Percentiles rank a stretch among this genome's conserved stretches.
Conservation (phyloP, 148 eudicot genomes). For the Vaccinium macrocarpon region DNA sequence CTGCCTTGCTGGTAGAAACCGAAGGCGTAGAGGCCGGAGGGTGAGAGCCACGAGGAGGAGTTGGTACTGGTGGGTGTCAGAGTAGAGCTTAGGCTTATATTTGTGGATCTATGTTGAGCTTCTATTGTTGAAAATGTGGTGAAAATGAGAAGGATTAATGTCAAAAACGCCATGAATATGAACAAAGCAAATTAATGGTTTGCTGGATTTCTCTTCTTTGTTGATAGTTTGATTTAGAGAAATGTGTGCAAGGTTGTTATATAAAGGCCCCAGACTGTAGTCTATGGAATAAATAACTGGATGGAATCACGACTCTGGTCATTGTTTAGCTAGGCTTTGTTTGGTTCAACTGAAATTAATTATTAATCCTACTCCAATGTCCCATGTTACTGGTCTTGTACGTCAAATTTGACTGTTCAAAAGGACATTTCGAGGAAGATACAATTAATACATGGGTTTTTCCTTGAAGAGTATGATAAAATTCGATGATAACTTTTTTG, state of each 20-base stretch:
- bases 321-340: no score
- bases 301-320: no score
- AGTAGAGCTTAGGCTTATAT: slow-evolving; percentile 11
- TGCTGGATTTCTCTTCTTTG: background rate
- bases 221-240: no score
- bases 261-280: background rate
- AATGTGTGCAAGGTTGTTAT: background rate
- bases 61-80: slow-evolving; percentile 6
- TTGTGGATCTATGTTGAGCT: background rate
- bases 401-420: no score
- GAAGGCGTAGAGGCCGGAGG: slow-evolving; percentile 30
- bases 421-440: no score
- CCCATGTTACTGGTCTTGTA: no score
- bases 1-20: slow-evolving; percentile 27
- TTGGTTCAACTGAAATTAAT: no score
- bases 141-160: background rate
- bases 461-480: no score
- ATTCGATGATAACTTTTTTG: no score
- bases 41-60: slow-evolving; percentile 12
- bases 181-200: no score
- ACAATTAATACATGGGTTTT: no score
- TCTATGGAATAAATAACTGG: background rate
- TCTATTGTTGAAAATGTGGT: background rate
- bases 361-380: no score
- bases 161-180: background rate